phyloP scores from a whole-genome alignment of 2,329 filamentous ascomycete genomes.

The Clonostachys byssicola region DNA sequence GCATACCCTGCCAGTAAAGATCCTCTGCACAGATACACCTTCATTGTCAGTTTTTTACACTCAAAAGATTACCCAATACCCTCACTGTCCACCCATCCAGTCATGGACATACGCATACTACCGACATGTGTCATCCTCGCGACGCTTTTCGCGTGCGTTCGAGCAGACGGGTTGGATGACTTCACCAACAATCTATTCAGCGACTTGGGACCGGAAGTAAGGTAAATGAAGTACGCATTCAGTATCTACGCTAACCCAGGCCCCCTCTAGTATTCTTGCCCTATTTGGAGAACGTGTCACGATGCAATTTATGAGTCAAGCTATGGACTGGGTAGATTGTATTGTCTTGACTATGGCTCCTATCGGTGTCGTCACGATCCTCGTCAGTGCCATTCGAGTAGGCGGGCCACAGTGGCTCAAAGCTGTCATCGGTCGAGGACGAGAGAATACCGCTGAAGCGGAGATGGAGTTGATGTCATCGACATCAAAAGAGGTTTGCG shows the following conservation, averaged over 20 bases:
- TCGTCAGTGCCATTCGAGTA: slow-evolving; percentile 35
- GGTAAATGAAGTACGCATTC: too few relatives aligned
- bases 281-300: slow-evolving; percentile 37
- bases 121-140: too few relatives aligned
- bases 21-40: too few relatives aligned
- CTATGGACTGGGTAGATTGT: slow-evolving; percentile 29
- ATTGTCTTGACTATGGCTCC: slow-evolving; percentile 38
- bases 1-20: too few relatives aligned
- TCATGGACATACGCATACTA: too few relatives aligned
- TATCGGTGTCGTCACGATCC: slow-evolving; percentile 33
- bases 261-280: slow-evolving; percentile 2
- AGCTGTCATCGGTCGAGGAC: slow-evolving; percentile 30
- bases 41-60: too few relatives aligned
- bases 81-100: too few relatives aligned
- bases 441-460: neutral
- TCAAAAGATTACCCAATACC: too few relatives aligned
- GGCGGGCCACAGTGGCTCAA: slow-evolving; percentile 31
- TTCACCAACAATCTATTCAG: slow-evolving; percentile 4
- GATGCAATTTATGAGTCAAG: slow-evolving; percentile 38
- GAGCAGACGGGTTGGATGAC: neutral
- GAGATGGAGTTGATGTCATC: slow-evolving; percentile 4
- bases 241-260: too few relatives aligned
- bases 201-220: slow-evolving; percentile 1
- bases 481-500: slow-evolving; percentile 1
- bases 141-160: too few relatives aligned